Base-by-base conservation (phyloP, 208 protist genomes). In the Porcisia hertigi region DNA sequence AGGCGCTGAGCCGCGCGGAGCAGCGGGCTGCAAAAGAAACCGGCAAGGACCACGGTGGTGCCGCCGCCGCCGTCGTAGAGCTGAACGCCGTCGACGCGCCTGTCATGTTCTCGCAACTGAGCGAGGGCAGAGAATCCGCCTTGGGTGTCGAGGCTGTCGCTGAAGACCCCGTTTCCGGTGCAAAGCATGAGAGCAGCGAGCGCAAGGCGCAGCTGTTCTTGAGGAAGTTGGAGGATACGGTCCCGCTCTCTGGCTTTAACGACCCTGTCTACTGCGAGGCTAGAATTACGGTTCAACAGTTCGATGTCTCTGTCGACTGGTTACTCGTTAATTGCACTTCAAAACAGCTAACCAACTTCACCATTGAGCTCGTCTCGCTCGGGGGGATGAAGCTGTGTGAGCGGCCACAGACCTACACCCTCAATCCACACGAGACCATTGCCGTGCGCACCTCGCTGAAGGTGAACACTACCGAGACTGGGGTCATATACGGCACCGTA, bases 251-350 rank as follows among this genome's bases (percentile, higher is more conserved):
- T 55, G 98, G 98, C 45, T 99, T 98, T 79, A 95, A 90, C 73
- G 98, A 99, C 87, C 92, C 97, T 43, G 94, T 99, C 43, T 99
- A 99, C 83, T 98, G 95, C 72, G 98, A 99, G 88, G 98, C 98
- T 14, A 98, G 93, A 64, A 97, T 99, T 55, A 96, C 90, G 16
- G 98, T 99, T 36, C 92, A 99, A 83, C 91, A 99, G 84, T 99
- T 99, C 84, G 98, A 99, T 86, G 98, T 99, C 53, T 86, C 98
- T 30, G 92, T 99, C 8, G 95, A 98, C 72, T 94, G 96, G 86
- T 81, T 91, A 70, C 83, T 98, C 36, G 87, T 98, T 59, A 99
- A 99, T 89, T 94, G 98, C 84, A 99, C 98, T 3, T 72, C 85
- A 34, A 87, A 99, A 70, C 93, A 91, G 0, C 86, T 99, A 54